phyloP scores from a whole-genome alignment of 2,329 filamentous ascomycete species.

The Diaporthe caulivora region DNA sequence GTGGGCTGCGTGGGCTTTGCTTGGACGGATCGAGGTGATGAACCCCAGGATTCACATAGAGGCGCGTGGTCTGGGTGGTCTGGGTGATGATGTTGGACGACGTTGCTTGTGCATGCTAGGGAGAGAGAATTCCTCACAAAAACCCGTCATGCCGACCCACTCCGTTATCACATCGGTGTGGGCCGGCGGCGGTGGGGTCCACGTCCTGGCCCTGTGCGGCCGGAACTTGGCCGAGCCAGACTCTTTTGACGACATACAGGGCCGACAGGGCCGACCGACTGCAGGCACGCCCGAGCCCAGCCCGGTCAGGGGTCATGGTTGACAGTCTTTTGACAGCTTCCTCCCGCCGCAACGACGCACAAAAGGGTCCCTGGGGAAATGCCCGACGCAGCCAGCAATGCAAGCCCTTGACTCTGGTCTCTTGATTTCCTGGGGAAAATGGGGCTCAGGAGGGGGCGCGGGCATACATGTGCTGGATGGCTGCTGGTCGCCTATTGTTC shows the following conservation, averaged over 20 bases:
- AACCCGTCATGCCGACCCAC: slow-evolving; percentile 31
- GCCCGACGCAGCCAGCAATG: not conserved
- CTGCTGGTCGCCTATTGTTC: not conserved
- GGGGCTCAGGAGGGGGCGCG: not conserved
- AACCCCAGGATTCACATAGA: slow-evolving; percentile 30
- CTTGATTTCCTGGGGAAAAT: slow-evolving; percentile 15
- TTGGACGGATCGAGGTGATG: not conserved
- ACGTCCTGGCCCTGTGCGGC: not conserved
- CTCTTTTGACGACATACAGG: not conserved
- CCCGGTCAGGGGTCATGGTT: slow-evolving; percentile 11
- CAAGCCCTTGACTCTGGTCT: not conserved
- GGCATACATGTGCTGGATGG: too few relatives aligned
- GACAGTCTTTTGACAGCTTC: not conserved
- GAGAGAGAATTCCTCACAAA: slow-evolving; percentile 26
- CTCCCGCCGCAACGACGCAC: slow-evolving; percentile 5
- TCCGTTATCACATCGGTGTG: slow-evolving; percentile 37
- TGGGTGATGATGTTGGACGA: slow-evolving; percentile 5
- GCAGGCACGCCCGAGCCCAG: slow-evolving; percentile 1
- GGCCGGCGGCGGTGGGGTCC: slow-evolving; percentile 6
- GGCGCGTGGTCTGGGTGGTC: slow-evolving; percentile 33
- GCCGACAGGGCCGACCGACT: not conserved
- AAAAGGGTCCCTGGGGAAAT: slow-evolving; percentile 6
- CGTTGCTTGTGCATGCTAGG: slow-evolving; percentile 27
- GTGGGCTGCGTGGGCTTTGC: too few relatives aligned
- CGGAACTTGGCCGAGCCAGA: slow-evolving; percentile 35